Conservation (phyloP, 2,329 filamentous ascomycete species). For the Capronia coronata region DNA sequence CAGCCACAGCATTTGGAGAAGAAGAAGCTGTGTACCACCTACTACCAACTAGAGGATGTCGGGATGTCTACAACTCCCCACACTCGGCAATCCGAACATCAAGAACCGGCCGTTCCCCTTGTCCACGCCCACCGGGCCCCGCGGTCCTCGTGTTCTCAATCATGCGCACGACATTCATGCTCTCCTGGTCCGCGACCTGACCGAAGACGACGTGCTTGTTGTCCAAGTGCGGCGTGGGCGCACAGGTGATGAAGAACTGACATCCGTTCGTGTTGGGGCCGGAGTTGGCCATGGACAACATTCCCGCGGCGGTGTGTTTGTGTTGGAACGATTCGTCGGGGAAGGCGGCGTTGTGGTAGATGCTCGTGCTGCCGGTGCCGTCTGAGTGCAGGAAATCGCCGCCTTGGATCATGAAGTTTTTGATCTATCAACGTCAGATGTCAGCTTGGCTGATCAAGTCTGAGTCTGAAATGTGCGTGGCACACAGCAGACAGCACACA, state of each 20-base stretch:
- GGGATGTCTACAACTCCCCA: conserved; percentile 72
- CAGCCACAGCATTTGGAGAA: too few species aligned
- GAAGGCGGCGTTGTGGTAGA: conserved; percentile 80
- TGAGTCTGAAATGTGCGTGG: too few species aligned
- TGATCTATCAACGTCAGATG: conserved; percentile 55
- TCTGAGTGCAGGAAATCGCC: conserved; percentile 93
- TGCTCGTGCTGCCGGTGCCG: conserved; percentile 78
- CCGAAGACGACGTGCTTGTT: conserved; percentile 95
- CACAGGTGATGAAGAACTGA: conserved; percentile 96
- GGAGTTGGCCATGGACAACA: conserved; percentile 94
- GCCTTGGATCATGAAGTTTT: conserved; percentile 95
- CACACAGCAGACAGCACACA: too few species aligned
- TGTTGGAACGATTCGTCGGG: conserved; percentile 82
- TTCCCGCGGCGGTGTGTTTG: conserved; percentile 70
- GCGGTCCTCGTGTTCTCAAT: conserved; percentile 86
- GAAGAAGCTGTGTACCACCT: too few species aligned
- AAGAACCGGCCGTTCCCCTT: conserved; percentile 66
- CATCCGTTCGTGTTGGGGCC: conserved; percentile 89
- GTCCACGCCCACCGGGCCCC: conserved; percentile 36
- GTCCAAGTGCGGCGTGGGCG: conserved; percentile 78
- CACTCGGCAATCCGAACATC: conserved; percentile 82
- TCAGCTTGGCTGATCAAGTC: neutral
- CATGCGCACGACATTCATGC: conserved; percentile 85
- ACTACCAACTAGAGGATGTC: too few species aligned
- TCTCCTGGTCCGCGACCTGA: conserved; percentile 63